These are phyloP conservation scores for Ambrosia hybrid DNA, from an alignment of 140 eudicot species.

Conservation along the genomic window DNA sequence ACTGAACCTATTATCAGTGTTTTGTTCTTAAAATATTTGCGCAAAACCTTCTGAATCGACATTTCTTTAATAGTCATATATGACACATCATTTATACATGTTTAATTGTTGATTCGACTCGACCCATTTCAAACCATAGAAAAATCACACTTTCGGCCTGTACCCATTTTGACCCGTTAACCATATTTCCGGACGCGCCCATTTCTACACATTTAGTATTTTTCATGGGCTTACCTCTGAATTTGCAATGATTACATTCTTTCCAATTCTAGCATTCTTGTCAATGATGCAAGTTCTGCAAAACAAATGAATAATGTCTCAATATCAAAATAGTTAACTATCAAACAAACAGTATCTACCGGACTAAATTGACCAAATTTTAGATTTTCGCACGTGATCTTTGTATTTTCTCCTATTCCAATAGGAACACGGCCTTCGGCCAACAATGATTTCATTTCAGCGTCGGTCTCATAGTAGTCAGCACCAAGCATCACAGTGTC, in stretches of 20 bases:
- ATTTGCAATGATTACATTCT: constrained; percentile 83
- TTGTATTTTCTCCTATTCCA: constrained; percentile 93
- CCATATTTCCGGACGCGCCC: not conserved
- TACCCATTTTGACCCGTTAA: not conserved
- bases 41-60: not conserved
- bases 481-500: constrained; percentile 99
- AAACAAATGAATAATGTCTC: not conserved
- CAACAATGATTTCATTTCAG: constrained; percentile 59
- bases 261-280: constrained; percentile 95
- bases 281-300: constrained; percentile 93
- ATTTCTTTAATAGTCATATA: not conserved
- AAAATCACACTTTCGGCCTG: not conserved
- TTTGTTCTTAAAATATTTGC: not conserved
- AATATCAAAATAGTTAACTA: not conserved
- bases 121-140: not conserved
- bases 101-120: not conserved
- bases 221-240: constrained; percentile 70
- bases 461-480: constrained; percentile 89
- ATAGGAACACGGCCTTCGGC: constrained; percentile 89
- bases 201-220: not conserved
- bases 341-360: not conserved
- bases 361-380: constrained; percentile 3
- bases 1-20: not conserved
- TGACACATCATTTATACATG: not conserved
- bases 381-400: constrained; percentile 57